A percentile compares a stretch with the other conserved stretches of the same genome.
These are phyloP conservation scores for Rhododendron mucronatum DNA, from an alignment of 148 eudicot genomes.

Conservation along the genomic window DNA sequence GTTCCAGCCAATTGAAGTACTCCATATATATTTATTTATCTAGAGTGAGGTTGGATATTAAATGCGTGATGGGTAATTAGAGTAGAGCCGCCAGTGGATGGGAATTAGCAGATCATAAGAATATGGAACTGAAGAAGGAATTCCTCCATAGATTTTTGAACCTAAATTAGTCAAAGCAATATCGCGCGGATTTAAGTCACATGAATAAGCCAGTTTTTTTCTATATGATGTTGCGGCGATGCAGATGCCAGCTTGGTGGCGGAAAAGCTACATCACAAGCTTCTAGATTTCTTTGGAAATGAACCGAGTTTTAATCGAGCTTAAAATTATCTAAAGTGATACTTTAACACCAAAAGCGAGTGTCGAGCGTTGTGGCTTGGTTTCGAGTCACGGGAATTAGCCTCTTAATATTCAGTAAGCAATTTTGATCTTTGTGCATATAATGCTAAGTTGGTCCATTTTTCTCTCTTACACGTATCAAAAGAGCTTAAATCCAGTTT, in stretches of 20 bases:
- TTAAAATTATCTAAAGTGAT: background rate
- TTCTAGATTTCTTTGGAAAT: background rate
- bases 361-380: background rate
- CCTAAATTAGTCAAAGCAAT: background rate
- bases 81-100: background rate
- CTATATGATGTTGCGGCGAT: background rate
- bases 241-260: background rate
- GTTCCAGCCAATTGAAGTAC: background rate
- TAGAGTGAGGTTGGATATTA: background rate
- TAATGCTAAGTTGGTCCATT: background rate
- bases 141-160: background rate
- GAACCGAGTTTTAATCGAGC: background rate
- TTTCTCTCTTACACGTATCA: background rate
- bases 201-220: background rate
- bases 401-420: background rate
- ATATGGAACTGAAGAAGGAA: background rate
- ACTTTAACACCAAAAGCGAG: background rate
- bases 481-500: background rate
- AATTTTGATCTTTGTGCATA: background rate
- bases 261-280: background rate
- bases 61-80: background rate
- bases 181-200: background rate
- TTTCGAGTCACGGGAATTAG: background rate
- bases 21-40: background rate
- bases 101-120: background rate